Evolutionary conservation across 2,329 filamentous ascomycete genomes (phyloP).

Genomic region (Podosphaera aphanis): DNA sequence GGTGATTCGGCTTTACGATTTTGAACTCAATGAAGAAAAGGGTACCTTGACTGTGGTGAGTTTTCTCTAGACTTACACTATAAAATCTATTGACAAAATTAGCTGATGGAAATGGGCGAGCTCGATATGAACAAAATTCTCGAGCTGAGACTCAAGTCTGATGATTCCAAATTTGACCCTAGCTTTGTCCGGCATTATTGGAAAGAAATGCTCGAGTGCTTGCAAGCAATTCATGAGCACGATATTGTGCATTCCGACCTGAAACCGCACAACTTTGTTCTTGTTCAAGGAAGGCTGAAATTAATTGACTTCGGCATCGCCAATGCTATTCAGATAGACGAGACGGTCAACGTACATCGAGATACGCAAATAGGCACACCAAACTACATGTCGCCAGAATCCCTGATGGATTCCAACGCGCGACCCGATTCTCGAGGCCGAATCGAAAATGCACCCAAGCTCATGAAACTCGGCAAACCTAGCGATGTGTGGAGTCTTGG

Average conservation of each 20-base stretch:
- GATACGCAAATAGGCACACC: constrained; percentile 89
- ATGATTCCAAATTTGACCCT: constrained; percentile 57
- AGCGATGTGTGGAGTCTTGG: constrained; percentile 91
- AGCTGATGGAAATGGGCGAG: constrained; percentile 96
- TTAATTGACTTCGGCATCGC: constrained; percentile 98
- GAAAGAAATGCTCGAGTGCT: constrained; percentile 97
- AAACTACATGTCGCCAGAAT: constrained; percentile 97
- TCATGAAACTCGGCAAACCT: constrained; percentile 90
- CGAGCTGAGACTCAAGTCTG: constrained; percentile 44
- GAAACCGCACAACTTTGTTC: constrained; percentile 90
- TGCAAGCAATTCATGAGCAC: constrained; percentile 65
- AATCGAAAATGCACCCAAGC: constrained; percentile 29
- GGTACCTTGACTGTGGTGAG: constrained; percentile 64
- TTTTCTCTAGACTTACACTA: constrained; percentile 7
- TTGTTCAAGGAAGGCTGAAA: constrained; percentile 75
- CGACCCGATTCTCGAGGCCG: constrained; percentile 17
- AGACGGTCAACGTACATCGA: constrained; percentile 92
- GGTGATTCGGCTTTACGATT: constrained; percentile 77
- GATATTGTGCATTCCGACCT: constrained; percentile 94
- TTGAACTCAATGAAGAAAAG: constrained; percentile 81
- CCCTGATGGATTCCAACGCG: constrained; percentile 65
- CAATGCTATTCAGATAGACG: constrained; percentile 82
- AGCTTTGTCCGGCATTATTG: constrained; percentile 94
- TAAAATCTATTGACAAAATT: constrained; percentile 8
- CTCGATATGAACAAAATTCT: constrained; percentile 77